phyloP scores from a whole-genome alignment of 805 yeast genomes.

The Yarrowia porcina region DNA sequence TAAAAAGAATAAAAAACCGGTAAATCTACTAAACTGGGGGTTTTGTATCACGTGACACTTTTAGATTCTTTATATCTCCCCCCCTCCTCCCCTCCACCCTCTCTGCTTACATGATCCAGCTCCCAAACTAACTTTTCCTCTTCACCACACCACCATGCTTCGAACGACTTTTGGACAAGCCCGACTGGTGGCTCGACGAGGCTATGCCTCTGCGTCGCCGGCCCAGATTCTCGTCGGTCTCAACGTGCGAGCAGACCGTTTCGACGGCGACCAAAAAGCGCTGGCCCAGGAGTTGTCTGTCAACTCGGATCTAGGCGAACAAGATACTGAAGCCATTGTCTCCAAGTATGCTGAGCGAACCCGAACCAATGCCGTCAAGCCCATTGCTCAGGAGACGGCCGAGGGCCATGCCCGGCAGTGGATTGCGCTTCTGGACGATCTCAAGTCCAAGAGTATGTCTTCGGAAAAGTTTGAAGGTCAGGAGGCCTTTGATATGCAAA shows the following conservation, averaged over 20 bases:
- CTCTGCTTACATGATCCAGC: not conserved
- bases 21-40: too few relatives aligned
- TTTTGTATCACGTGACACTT: too few relatives aligned
- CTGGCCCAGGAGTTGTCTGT: slow-evolving; percentile 11
- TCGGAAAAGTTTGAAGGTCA: not conserved
- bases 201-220: slow-evolving; percentile 15
- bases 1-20: not conserved
- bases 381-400: not conserved
- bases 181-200: not conserved
- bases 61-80: too few relatives aligned
- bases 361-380: not conserved
- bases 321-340: not conserved
- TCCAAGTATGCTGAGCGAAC: not conserved
- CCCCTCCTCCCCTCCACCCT: not conserved
- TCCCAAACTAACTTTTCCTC: slow-evolving; percentile 13
- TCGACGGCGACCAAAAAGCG: slow-evolving; percentile 7
- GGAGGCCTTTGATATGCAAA: slow-evolving; percentile 17
- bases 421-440: slow-evolving; percentile 11
- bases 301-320: slow-evolving; percentile 6
- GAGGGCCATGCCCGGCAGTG: slow-evolving; percentile 16
- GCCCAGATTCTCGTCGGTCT: slow-evolving; percentile 22
- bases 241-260: slow-evolving; percentile 22
- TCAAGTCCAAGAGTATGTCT: not conserved
- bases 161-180: not conserved
- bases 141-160: slow-evolving; percentile 2